Base-by-base conservation (phyloP, 495 filamentous ascomycete genomes). In the Daldinia concentrica region DNA sequence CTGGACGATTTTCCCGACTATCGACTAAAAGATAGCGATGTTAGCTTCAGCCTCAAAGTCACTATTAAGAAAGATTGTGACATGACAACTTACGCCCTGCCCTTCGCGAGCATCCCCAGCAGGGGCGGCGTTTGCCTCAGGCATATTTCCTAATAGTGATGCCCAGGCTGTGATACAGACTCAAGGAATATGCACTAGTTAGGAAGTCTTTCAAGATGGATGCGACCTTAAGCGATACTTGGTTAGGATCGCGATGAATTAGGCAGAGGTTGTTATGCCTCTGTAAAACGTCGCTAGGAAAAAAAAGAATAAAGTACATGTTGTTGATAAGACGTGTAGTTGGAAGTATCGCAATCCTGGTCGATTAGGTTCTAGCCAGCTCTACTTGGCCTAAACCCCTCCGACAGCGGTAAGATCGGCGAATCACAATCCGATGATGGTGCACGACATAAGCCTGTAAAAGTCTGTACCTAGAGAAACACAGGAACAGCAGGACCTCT, bases 1-100 rank as follows among this genome's bases (percentile, higher is more conserved):
- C 64, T 83, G 80, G 50, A 78, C 37, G 17, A 85, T 73, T 62
- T 80, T 85, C 45, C 6, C 68, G 29, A 83, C 63, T 39, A 79
- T 61, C 36, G 82, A 82, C 55, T 73, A 48, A 74, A 75, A 34
- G 7, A 56, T 11, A 22, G 8, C 12, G 60, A 4, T 26, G 71
- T 80, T 58, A 82, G 77, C 66, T 15, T 55, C 15, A 27, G 5
- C 5, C 9, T 37, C 32, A 9, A 15, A 19, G 22, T 61, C 3
- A 4, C 14, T 34, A 57, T 26, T 9, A 39, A 27, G 41, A 39
- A 24, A 17, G 8, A 37, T n/a, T 67, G 55, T 39, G 51, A 57
- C 62, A 54, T 22, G 48, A 72, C 30, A 39, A 82, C 82, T 60
- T 78, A 83, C 81, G 22, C 78, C 79, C 71, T 81, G 71, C 68